phyloP scores from a whole-genome alignment of 495 filamentous ascomycete species.

The Entonaema liquescens region DNA sequence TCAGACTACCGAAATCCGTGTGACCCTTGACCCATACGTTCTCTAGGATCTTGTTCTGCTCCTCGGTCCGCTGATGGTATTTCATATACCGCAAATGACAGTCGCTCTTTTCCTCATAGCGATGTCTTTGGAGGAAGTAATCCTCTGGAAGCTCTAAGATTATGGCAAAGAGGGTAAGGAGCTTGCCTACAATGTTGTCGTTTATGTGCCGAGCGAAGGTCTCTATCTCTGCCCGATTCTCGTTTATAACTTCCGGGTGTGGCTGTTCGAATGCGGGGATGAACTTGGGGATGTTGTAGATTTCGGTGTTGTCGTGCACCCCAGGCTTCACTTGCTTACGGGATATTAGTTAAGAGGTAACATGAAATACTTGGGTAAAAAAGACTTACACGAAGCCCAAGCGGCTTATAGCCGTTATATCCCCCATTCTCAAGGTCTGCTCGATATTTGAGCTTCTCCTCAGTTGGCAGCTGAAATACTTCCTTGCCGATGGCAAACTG shows the following conservation, averaged over 20 bases:
- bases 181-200: conserved; percentile 54
- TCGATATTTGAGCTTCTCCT: conserved; percentile 53
- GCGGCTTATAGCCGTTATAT: conserved; percentile 48
- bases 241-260: conserved; percentile 47
- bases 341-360: conserved; percentile 29
- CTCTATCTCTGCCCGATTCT: conserved; percentile 54
- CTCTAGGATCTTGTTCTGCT: conserved; percentile 49
- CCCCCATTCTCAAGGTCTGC: conserved; percentile 46
- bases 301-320: conserved; percentile 59
- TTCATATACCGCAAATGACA: conserved; percentile 66
- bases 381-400: conserved; percentile 41
- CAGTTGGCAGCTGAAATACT: conserved; percentile 63
- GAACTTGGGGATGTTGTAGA: conserved; percentile 62
- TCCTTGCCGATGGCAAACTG: conserved; percentile 68
- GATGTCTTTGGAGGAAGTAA: conserved; percentile 58
- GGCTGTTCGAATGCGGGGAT: conserved; percentile 51
- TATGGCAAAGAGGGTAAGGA: conserved; percentile 60
- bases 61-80: conserved; percentile 54
- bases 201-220: conserved; percentile 58
- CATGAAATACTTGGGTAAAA: neutral
- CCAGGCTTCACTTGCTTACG: conserved; percentile 51
- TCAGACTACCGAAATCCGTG: conserved; percentile 66
- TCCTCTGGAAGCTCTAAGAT: conserved; percentile 63
- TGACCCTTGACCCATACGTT: conserved; percentile 57
- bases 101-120: conserved; percentile 58